phyloP scores from a whole-genome alignment of 345 rosid species.

The Microthlaspi erraticum region DNA sequence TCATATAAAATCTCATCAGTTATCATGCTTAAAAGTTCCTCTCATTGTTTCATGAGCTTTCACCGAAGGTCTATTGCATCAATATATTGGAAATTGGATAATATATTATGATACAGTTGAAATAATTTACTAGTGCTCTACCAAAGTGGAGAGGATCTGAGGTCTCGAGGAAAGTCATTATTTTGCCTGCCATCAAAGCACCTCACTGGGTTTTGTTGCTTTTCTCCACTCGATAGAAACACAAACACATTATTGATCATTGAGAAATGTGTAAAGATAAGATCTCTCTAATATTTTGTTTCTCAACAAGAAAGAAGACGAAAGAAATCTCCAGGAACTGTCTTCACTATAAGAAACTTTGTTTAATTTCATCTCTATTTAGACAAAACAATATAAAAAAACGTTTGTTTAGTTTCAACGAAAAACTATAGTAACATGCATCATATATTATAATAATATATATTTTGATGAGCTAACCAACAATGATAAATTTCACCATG shows the following conservation, averaged over 20 bases:
- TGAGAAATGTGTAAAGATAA: conserved; percentile 42
- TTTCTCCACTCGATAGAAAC: conserved; percentile 9
- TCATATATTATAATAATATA: conserved; percentile 13
- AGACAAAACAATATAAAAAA: not conserved
- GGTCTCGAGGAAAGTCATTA: conserved; percentile 34
- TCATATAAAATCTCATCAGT: not conserved
- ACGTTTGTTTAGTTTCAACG: not conserved
- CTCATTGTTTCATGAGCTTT: not conserved
- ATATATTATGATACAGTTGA: conserved; percentile 10
- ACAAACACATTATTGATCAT: conserved; percentile 33
- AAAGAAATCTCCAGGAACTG: not conserved
- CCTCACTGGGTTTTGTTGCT: conserved; percentile 36
- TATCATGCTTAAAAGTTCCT: conserved; percentile 12
- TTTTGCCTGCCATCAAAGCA: conserved; percentile 45
- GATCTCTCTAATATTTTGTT: conserved; percentile 17
- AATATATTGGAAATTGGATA: conserved; percentile 12
- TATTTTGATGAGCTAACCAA: conserved; percentile 15
- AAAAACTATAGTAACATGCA: not conserved
- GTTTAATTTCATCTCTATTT: not conserved
- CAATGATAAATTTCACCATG: conserved; percentile 1
- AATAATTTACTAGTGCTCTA: conserved; percentile 23
- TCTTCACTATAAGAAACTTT: conserved; percentile 4
- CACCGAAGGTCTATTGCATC: conserved; percentile 22
- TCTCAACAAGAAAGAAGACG: conserved; percentile 10
- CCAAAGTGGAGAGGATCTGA: conserved; percentile 28